Evolutionary conservation across 192 early-diverging fungal genomes (phyloP), one percentile per base, ranked within the genome.

Genomic region (Coemansia sp.): DNA sequence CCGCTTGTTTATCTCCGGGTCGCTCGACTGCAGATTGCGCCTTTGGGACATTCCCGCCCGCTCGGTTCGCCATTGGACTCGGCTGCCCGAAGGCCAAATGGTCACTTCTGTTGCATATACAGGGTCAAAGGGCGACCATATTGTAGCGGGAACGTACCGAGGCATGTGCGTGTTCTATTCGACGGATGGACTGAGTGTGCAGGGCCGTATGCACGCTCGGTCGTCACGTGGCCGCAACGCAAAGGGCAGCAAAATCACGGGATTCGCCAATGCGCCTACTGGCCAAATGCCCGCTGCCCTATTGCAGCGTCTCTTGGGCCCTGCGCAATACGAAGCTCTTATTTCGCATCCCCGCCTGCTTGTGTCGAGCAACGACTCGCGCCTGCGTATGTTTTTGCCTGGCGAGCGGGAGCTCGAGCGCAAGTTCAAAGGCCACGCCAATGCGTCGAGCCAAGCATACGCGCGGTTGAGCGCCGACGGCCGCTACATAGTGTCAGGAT

Each of bases 141-240:
- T 89, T 14, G 86, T 90, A 6, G 90, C 86, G 4, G 93, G 94
- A 26, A 91, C 89, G 17, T 82, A 85, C 65, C 77, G 78, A 36
- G 94, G 94, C 8, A 81, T 87, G 54, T 86, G 89, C 56, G 86
- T 92, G 46, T 95, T 96, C 74, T 95, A 92, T 75, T 87, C 92
- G 38, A 86, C 87, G 6, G 86, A 89, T 49, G 89, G 84, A 1
- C 74, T 96, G 17, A 78, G 82, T 42, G 94, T 94, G 60, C 89
- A 90, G 64, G 94, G 92, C 15, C 92, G 91, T 59, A 90, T 96
- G 59, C 81, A 87, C 49, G 85, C 93, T 31, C 77, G 84, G 52
- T 85, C 75, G 26, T 72, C 85, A 11, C 75, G 85, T 26, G 81
- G 82, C 23, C 72, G 84, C 47, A 84, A 86, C 38, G 69, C 83